Base-by-base conservation (phyloP, 306 rosid genomes). In the Pyrus betulifolia region DNA sequence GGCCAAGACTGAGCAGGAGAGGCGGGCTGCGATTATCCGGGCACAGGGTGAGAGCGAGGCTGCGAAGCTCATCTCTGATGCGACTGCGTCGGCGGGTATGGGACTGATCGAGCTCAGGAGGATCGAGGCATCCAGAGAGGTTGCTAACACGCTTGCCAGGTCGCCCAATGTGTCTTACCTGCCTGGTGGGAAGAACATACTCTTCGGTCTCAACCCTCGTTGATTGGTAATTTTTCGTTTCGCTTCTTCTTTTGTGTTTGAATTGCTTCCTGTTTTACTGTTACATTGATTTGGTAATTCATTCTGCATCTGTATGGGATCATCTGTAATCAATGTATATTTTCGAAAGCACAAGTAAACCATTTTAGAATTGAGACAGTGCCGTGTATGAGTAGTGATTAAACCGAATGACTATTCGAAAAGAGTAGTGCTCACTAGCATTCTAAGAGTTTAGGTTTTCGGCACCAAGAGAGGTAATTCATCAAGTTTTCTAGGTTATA, bases 11-110 rank as follows among this genome's bases (percentile, higher is more conserved):
- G 98, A 92, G 84, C 98, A 95, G 85, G 97, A 95, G 87, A 78
- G 96, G 57, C 75, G 98, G 14, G 98, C 98, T 0, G 95, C 96
- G 0, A 92, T 95, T 59, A 92, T 90, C n/a, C 77, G 96, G 51
- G 97, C 97, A 1, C 96, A 95, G 76, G 97, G 98, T 6, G 97
- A 95, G 85, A 90, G 96, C 49, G 98, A 92, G 54, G 84, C 97
- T 4, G 98, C 97, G 0, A 92, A 92, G 87, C 85, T 92, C 42
- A 94, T 94, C 58, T 94, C 97, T 1, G 97, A 95, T 35, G 97
- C 97, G 1, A 95, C 96, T 1, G 67, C 92, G 0, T 5, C 87
- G 0, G 87, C 89, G 2, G 98, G 97, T 14, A 85, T 64, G 74
- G 98, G 93, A 4, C 76, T 95, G 73, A 92, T 92, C 63, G 96